Conservation (phyloP, 257 asterid genomes). For the Salvia rosmarinus region DNA sequence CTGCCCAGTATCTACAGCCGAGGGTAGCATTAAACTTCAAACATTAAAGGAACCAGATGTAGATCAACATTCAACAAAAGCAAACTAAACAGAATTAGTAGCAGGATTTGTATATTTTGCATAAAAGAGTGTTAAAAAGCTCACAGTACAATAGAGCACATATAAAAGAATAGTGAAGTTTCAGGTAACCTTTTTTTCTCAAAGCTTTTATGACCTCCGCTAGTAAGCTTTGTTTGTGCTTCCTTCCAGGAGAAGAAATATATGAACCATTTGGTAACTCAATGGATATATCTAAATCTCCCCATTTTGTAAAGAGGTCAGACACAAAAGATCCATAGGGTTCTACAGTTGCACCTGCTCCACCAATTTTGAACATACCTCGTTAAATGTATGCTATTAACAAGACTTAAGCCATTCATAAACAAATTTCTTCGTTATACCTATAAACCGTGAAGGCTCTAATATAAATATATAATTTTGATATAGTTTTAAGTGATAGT, state of each 20-base stretch:
- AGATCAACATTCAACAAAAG: conserved; percentile 11
- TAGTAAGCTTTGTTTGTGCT: conserved; percentile 69
- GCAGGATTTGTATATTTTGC: neutral
- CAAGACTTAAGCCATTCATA: conserved; percentile 6
- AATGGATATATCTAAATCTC: conserved; percentile 89
- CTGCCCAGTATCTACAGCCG: neutral
- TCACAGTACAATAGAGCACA: neutral
- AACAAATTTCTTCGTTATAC: neutral
- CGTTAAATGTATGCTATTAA: conserved; percentile 21
- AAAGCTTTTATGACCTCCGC: conserved; percentile 61
- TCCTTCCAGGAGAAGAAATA: conserved; percentile 72
- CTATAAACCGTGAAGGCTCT: neutral
- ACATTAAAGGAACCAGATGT: conserved; percentile 1
- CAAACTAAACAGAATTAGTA: conserved; percentile 18
- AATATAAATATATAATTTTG: neutral
- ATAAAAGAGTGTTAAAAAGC: conserved; percentile 7
- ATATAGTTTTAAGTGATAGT: neutral
- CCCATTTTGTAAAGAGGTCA: conserved; percentile 92
- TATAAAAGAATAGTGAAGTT: neutral
- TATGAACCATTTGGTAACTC: conserved; percentile 71
- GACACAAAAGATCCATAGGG: conserved; percentile 98
- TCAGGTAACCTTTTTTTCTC: conserved; percentile 63
- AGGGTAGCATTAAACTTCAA: conserved; percentile 10
- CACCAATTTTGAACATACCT: conserved; percentile 40
- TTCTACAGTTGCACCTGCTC: conserved; percentile 93